These are phyloP conservation scores for Parathielavia hyrcaniae DNA, from an alignment of 495 filamentous ascomycete species.

Conservation along the genomic window DNA sequence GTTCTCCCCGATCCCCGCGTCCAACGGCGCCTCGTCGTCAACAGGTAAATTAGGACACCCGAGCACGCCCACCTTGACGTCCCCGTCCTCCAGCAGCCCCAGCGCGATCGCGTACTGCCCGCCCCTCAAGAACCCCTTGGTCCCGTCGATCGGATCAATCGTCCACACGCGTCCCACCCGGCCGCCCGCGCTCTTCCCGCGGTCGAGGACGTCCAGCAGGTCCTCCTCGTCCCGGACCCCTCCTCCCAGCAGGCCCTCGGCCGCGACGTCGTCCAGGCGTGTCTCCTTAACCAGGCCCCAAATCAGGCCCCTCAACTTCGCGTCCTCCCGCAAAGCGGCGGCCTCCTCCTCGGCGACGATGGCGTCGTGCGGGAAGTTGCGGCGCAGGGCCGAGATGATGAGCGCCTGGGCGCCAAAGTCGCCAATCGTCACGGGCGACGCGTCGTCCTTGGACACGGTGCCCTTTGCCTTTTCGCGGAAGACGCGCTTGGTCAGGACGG, in stretches of 20 bases:
- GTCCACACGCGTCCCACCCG: conserved; percentile 84
- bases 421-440: conserved; percentile 93
- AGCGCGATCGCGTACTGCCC: conserved; percentile 97
- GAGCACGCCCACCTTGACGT: conserved; percentile 88
- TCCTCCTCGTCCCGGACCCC: conserved; percentile 58
- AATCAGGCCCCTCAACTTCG: conserved; percentile 60
- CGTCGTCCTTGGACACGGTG: conserved; percentile 87
- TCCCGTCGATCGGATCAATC: conserved; percentile 95
- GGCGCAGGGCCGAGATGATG: conserved; percentile 81
- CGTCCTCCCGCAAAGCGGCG: conserved; percentile 62
- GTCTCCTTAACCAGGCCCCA: conserved; percentile 74
- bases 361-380: conserved; percentile 84
- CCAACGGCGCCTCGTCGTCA: conserved; percentile 62
- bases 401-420: conserved; percentile 97
- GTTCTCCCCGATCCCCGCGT: conserved; percentile 59
- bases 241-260: conserved; percentile 63
- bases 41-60: conserved; percentile 92
- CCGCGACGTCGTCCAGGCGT: conserved; percentile 59
- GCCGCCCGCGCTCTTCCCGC: conserved; percentile 74
- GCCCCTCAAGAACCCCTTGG: conserved; percentile 93
- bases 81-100: conserved; percentile 84
- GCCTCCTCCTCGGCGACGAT: conserved; percentile 96
- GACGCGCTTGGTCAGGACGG: conserved; percentile 82
- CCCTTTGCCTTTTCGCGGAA: conserved; percentile 90
- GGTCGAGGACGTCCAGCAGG: conserved; percentile 83